A percentile compares a stretch with the other conserved stretches of the same genome.
Conservation (phyloP, 2,329 filamentous ascomycete genomes). For the Hypomyces rosellus region DNA sequence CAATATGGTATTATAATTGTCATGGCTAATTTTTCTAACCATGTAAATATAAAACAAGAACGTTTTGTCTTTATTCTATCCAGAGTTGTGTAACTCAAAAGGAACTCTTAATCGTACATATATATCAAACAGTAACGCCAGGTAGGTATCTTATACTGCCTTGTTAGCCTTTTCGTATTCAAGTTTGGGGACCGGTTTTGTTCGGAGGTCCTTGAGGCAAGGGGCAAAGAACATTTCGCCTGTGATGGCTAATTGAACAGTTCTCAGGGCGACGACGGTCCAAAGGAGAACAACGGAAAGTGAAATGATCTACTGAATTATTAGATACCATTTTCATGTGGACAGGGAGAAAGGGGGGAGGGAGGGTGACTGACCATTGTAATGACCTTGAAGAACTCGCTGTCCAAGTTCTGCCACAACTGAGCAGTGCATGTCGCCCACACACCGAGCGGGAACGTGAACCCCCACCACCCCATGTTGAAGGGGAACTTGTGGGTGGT, state of each 20-base stretch:
- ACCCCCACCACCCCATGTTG: conserved; percentile 44
- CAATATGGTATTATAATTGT: too few species aligned
- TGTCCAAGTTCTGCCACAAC: conserved; percentile 36
- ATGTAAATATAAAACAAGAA: too few species aligned
- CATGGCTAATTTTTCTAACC: too few species aligned
- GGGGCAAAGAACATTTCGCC: conserved; percentile 41
- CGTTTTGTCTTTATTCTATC: too few species aligned
- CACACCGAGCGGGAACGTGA: conserved; percentile 42
- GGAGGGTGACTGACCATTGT: conserved; percentile 25
- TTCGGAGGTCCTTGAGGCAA: conserved; percentile 31
- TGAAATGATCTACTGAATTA: conserved; percentile 30
- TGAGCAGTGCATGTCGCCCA: conserved; percentile 35
- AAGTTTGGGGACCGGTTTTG: too few species aligned
- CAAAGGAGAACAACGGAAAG: conserved; percentile 36
- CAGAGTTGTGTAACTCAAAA: too few species aligned
- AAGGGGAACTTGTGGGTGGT: conserved; percentile 37
- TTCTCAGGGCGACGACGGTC: conserved; percentile 34
- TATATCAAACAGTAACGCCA: too few species aligned
- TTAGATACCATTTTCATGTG: background rate
- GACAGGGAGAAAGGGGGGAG: background rate
- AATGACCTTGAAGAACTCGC: conserved; percentile 36
- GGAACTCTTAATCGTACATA: too few species aligned
- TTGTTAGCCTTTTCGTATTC: conserved; percentile 26
- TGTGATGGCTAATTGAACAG: conserved; percentile 29
- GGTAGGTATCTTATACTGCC: conserved; percentile 16